Base-by-base conservation (phyloP, 2,329 filamentous ascomycete species). In the Tricladium varicosporioides region DNA sequence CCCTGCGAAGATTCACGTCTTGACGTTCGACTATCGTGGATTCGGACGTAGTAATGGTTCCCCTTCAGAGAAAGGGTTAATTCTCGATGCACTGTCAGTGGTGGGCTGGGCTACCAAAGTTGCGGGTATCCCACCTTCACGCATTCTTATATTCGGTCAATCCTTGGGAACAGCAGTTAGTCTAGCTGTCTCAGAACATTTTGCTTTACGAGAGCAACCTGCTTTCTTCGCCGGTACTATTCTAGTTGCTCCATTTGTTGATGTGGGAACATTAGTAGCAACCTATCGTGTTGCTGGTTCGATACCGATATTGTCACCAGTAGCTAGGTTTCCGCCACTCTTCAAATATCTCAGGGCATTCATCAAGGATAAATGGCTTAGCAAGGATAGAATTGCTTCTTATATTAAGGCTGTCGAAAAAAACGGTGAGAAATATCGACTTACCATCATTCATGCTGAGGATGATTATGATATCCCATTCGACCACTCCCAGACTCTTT, bases 21-120 rank as follows among this genome's bases (percentile, higher is more conserved):
- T 96, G 14, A 84, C 90, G 40, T 85, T 96, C 66, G 91, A 96
- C 75, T 96, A 96, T 73, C 88, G 92, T 15, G 92, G 92, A 8
- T 96, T 91, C 65, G 92, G 91, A 1, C 79, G 83, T 36, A 93
- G 89, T 11, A 90, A 85, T 0, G 91, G 92, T 15, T 74, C 73
- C 1, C 92, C 92, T 0, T 86, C 85, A 0, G 92, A 97, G 74
- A 74, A 80, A 36, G 92, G 92, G 0, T 75, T 97, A 5, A 88
- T 95, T 54, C 82, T 83, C 3, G 92, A 97, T 69, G 90, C 86
- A n/a, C 76, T 87, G 2, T 78, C 90, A 0, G 75, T 90, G 2
- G 77, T 94, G 2, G 80, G 91, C 58, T 94, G 88, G 75, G 83
- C 88, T 13, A 78, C 90, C 19, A 75, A 82, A 16, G 75, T 80